Evolutionary conservation across 2,329 filamentous ascomycete species (phyloP), one percentile per base, ranked within the genome.

Genomic region (Trichoderma simmonsii): DNA sequence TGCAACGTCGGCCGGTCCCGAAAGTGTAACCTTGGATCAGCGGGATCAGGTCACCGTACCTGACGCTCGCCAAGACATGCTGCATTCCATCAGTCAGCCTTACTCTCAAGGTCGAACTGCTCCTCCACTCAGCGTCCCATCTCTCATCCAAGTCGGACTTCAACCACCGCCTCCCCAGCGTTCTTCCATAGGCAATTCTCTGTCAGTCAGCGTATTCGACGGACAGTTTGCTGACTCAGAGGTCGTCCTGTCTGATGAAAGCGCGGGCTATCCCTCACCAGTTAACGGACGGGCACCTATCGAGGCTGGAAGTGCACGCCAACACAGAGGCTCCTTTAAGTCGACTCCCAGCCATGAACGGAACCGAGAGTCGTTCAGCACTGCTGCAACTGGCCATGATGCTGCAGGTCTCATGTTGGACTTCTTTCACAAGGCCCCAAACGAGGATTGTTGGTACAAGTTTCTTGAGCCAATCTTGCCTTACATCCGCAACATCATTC

Each of bases 381-480:
- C 74, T 6, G 68, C 70, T 11, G 56, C 74, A 26, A 74, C 73
- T 5, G 72, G 56, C 6, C 73, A 71, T 18, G 74, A 75, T 60
- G 75, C 71, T 9, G 51, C 51, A 11, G 65, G 32, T 8, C 66
- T 74, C 26, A 71, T 71, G 21, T 71, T 75, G 8, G 76, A 77
- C 65, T 76, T 77, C 12, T 72, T 78, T 5, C 76, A 77, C 51
- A 76, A 75, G 28, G 77, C 75, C 2, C 77, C 77, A 8, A 76
- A 77, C 3, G 77, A 77, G 15, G 76, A 80, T n/a, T 82, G 79
- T 70, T 79, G 77, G n/a, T 84, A 84, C 72, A 77, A 75, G 26
- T 84, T 83, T 63, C 80, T 86, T 2, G 78, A 82, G 5, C 80
- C 82, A 0, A 75, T 86, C 1, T 73, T 85, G 21, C 82, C 82